Evolutionary conservation across 805 yeast genomes (phyloP), one percentile per base, ranked within the genome.

Genomic region (Zygosaccharomyces pseudorouxii): DNA sequence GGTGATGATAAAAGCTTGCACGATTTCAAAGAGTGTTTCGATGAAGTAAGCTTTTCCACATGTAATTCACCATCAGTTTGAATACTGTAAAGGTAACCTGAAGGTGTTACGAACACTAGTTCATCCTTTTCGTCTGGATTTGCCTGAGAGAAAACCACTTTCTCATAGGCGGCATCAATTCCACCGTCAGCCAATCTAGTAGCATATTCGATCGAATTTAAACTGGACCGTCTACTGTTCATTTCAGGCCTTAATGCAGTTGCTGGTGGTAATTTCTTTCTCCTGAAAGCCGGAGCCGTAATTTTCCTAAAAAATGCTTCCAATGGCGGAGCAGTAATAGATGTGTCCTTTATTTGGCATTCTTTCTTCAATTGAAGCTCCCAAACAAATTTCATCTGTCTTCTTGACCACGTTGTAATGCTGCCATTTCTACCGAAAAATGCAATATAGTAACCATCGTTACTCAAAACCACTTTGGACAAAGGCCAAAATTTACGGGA

Each of bases 1-100:
- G 95, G 88, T 0, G 95, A 82, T 2, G 75, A 62, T 9, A 88
- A 62, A 51, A 77, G 77, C 45, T 75, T 76, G 47, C 83, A 82
- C 2, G 80, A 71, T 0, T 72, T 69, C n/a, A 84, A 58, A 18
- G 69, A 33, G 31, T 44, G 38, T n/a, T 46, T 61, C 1, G 62
- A 51, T 12, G 55, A 46, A 1, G 71, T 62, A 9, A 75, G 36
- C n/a, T 54, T 48, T 6, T 70, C 62, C 37, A 63, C 66, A n/a
- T 57, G 68, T 7, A 74, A 44, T 0, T 68, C 52, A 2, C 85
- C 84, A 27, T 43, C 28, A 23, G 30, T 41, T 42, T 50, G 47
- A 20, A 81, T 65, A 1, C 75, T 71, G 25, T 77, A 52, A 48
- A 82, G 58, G 18, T 67, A 68, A 2, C 89, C 89, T 20, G 72